A percentile compares a stretch with the other conserved stretches of the same genome.
Evolutionary conservation across 1,139 yeast genomes (phyloP).

Genomic region (Pichia sorboxylosa): DNA sequence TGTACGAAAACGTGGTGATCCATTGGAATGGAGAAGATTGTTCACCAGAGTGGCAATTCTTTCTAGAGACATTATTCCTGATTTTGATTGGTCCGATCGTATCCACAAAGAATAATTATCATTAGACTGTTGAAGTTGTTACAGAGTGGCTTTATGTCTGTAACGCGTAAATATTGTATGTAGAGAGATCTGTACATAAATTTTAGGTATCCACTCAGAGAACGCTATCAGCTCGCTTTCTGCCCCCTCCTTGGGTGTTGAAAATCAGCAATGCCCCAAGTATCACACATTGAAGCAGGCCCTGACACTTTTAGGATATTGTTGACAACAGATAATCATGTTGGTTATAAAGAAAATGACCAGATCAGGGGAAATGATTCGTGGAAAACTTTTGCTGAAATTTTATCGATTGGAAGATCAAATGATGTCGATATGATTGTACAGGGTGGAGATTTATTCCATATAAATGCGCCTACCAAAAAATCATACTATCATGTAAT

Average conservation of each 20-base stretch:
- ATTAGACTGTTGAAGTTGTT: too few species aligned
- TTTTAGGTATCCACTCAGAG: too few species aligned
- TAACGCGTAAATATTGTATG: too few species aligned
- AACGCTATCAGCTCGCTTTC: too few species aligned
- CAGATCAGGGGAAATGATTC: constrained; percentile 88
- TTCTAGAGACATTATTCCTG: constrained; percentile 45
- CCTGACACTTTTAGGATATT: constrained; percentile 59
- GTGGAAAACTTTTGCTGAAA: constrained; percentile 78
- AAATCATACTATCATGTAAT: constrained; percentile 80
- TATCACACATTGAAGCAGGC: constrained; percentile 30
- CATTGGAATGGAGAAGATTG: constrained; percentile 55
- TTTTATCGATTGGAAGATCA: constrained; percentile 59
- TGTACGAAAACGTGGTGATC: constrained; percentile 46
- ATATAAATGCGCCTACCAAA: constrained; percentile 78
- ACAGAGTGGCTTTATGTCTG: not conserved
- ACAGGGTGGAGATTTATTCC: constrained; percentile 91
- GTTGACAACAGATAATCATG: constrained; percentile 91
- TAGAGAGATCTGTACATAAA: too few species aligned
- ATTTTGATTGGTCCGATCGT: too few species aligned
- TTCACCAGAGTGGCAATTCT: constrained; percentile 42
- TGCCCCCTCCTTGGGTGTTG: not conserved
- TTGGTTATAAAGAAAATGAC: constrained; percentile 84
- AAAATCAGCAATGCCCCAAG: constrained; percentile 27
- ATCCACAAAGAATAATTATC: too few species aligned
- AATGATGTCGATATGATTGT: constrained; percentile 79